Evolutionary conservation across 805 yeast species (phyloP).

Genomic region (Zygosaccharomyces rouxii): DNA sequence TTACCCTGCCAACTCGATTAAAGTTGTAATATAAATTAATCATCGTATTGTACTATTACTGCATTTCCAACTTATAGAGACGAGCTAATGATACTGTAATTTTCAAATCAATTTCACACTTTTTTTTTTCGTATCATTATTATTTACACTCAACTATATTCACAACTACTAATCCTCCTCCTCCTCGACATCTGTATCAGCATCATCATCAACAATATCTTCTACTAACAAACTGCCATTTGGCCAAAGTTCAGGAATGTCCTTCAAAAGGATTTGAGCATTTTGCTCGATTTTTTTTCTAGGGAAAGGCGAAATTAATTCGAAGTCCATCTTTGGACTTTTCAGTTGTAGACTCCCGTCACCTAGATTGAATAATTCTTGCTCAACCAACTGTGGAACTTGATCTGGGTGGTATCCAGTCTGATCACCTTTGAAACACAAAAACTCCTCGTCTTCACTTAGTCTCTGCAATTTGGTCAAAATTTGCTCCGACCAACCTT

Average conservation of each 20-base stretch:
- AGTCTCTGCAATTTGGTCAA: slow-evolving; percentile 35
- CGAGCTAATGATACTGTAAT: neutral
- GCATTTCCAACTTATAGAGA: neutral
- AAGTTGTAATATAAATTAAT: slow-evolving; percentile 1
- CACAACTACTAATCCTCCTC: neutral
- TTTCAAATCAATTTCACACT: neutral
- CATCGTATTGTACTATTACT: neutral
- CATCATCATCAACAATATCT: slow-evolving; percentile 27
- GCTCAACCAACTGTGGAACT: slow-evolving; percentile 10
- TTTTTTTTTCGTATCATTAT: neutral
- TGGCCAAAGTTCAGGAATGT: slow-evolving; percentile 57
- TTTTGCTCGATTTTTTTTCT: slow-evolving; percentile 44
- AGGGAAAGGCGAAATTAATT: slow-evolving; percentile 60
- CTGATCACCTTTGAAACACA: slow-evolving; percentile 23
- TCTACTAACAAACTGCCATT: slow-evolving; percentile 62
- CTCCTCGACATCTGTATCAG: slow-evolving; percentile 9
- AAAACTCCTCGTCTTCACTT: slow-evolving; percentile 14
- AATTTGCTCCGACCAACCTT: slow-evolving; percentile 58
- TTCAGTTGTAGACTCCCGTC: neutral
- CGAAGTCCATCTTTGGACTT: slow-evolving; percentile 42
- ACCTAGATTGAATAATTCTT: slow-evolving; percentile 17
- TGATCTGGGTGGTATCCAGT: slow-evolving; percentile 11
- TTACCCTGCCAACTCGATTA: neutral
- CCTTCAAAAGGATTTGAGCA: slow-evolving; percentile 33
- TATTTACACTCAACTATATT: slow-evolving; percentile 1